A percentile compares a stretch with the other conserved stretches of the same genome.
Evolutionary conservation across 2,329 filamentous ascomycete species (phyloP).

Genomic region (Acrocalymma vagum): DNA sequence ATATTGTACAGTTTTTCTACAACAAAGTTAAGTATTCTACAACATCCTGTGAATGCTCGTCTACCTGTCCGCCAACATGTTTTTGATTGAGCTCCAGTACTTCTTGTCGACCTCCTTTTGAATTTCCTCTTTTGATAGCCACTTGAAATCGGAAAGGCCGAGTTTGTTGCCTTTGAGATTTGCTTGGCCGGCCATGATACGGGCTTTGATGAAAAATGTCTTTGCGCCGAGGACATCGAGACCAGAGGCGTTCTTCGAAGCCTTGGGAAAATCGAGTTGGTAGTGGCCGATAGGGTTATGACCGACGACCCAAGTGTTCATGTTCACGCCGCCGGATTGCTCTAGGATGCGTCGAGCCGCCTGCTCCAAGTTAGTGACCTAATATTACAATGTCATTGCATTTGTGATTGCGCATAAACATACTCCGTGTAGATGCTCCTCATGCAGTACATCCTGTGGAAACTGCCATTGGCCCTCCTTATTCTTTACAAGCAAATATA

Average conservation of each 20-base stretch:
- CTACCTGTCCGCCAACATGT: conserved; percentile 84
- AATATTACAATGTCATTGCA: neutral
- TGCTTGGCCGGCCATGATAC: conserved; percentile 97
- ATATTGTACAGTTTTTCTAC: conserved; percentile 27
- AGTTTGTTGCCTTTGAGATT: conserved; percentile 76
- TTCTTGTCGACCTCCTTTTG: conserved; percentile 68
- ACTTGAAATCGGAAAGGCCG: conserved; percentile 84
- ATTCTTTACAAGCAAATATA: conserved; percentile 86
- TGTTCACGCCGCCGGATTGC: conserved; percentile 84
- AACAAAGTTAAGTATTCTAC: conserved; percentile 16
- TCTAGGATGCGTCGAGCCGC: conserved; percentile 81
- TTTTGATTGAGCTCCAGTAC: conserved; percentile 79
- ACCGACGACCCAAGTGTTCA: conserved; percentile 98
- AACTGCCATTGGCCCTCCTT: conserved; percentile 81
- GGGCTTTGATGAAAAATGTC: conserved; percentile 93
- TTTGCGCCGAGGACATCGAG: conserved; percentile 72
- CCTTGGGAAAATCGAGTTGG: conserved; percentile 63
- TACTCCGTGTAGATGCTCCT: conserved; percentile 86
- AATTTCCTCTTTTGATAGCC: conserved; percentile 91
- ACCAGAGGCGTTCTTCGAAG: conserved; percentile 21
- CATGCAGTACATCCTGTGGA: conserved; percentile 74
- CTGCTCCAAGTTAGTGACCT: conserved; percentile 58
- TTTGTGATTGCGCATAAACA: conserved; percentile 44
- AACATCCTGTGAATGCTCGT: conserved; percentile 5
- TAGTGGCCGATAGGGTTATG: conserved; percentile 87